phyloP scores from a whole-genome alignment of 2,329 filamentous ascomycete species.

The Didymella segeticola region DNA sequence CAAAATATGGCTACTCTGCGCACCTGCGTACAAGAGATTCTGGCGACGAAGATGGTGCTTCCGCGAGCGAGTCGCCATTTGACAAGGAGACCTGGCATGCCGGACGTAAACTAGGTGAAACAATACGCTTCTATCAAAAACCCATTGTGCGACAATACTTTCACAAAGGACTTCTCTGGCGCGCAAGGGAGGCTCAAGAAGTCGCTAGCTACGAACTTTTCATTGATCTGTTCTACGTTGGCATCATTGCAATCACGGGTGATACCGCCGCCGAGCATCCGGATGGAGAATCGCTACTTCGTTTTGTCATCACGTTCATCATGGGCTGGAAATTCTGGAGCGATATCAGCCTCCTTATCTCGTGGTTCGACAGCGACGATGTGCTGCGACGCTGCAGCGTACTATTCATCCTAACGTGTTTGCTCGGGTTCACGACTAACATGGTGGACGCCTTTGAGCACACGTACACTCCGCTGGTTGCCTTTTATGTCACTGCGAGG shows the following conservation, averaged over 20 bases:
- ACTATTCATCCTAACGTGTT: constrained; percentile 66
- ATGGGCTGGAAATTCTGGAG: constrained; percentile 71
- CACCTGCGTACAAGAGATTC: constrained; percentile 55
- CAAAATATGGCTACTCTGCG: constrained; percentile 68
- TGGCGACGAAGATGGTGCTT: constrained; percentile 8
- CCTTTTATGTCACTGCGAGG: constrained; percentile 65
- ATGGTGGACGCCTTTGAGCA: constrained; percentile 61
- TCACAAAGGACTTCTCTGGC: constrained; percentile 69
- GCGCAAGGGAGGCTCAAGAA: constrained; percentile 64
- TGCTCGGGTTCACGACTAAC: constrained; percentile 69
- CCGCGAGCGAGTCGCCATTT: constrained; percentile 31
- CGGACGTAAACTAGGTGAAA: constrained; percentile 49
- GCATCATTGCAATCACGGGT: constrained; percentile 69
- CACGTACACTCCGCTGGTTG: constrained; percentile 65
- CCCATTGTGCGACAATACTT: constrained; percentile 71
- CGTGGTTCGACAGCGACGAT: constrained; percentile 69
- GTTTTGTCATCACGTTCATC: constrained; percentile 67
- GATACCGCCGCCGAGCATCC: constrained; percentile 66
- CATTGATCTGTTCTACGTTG: constrained; percentile 68
- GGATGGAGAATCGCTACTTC: constrained; percentile 62
- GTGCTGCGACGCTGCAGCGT: constrained; percentile 65
- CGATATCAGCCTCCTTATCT: constrained; percentile 63
- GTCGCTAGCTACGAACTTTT: constrained; percentile 71
- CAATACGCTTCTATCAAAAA: constrained; percentile 64
- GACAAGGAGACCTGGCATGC: constrained; percentile 48